Conservation (phyloP, 164 flowering plant genomes). For the Aristolochia contorta region DNA sequence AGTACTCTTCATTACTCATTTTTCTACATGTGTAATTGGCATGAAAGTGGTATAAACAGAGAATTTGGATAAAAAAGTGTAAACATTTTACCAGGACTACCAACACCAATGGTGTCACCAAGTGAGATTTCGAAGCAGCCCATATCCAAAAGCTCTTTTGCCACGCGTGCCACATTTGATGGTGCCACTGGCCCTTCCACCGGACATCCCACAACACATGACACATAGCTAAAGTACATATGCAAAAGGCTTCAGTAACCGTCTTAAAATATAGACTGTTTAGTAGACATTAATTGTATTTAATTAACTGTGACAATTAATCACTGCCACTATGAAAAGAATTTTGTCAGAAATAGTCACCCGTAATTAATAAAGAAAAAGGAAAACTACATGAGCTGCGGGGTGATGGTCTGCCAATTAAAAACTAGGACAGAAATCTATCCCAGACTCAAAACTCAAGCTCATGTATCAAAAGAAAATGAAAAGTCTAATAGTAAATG, state of each 20-base stretch:
- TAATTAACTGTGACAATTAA: not conserved
- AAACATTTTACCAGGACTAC: conserved; percentile 74
- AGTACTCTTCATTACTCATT: no score
- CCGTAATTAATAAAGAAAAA: not conserved
- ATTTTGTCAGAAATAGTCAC: not conserved
- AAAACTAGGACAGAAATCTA: no score
- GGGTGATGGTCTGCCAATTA: no score
- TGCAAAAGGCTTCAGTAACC: not conserved
- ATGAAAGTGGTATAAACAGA: no score
- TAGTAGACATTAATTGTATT: not conserved
- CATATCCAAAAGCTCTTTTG: conserved; percentile 81
- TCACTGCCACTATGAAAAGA: not conserved
- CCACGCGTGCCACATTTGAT: conserved; percentile 83
- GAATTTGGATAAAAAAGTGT: no score
- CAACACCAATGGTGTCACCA: conserved; percentile 96
- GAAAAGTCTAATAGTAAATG: not conserved
- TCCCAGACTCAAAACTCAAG: no score
- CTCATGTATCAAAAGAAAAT: no score
- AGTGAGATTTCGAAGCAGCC: conserved; percentile 98
- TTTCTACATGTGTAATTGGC: no score
- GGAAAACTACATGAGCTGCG: not conserved
- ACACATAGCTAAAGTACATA: conserved; percentile 52
- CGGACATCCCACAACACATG: conserved; percentile 94
- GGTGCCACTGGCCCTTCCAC: conserved; percentile 81
- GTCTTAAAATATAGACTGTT: no score